Evolutionary conservation across 306 rosid species (phyloP), one percentile per base, ranked within the genome.

Genomic region (Dalbergia cochinchinensis): DNA sequence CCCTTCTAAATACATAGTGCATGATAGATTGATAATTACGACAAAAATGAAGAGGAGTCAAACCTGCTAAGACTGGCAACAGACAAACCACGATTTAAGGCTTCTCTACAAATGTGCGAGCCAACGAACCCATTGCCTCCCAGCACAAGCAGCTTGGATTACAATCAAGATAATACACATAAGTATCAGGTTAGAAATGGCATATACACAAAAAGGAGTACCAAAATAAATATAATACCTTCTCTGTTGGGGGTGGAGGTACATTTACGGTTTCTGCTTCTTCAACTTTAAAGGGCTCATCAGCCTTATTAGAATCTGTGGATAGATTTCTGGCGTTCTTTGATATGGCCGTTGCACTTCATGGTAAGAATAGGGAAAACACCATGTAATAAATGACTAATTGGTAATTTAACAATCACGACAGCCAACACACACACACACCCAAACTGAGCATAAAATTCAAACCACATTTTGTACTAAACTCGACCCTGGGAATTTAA

Each of bases 41-140:
- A 57, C 8, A 47, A 18, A 39, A 26, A 74, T 10, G 4, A 42
- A 33, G 14, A 42, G 15, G 69, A 10, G 45, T 6, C 62, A 77
- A 66, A 94, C 98, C 98, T 95, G 89, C 96, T 91, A 69, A 95
- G 87, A 83, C 99, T 95, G 8, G 93, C 90, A 73, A 95, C 97
- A 47, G 99, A 65, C 74, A 92, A 80, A 20, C 96, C 99, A 31
- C 47, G 93, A 51, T 85, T 85, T 19, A 95, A 74, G 55, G 98
- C 99, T 82, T 91, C 99, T 80, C 83, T 86, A 80, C 97, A 91
- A 50, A 95, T 35, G 79, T 95, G 97, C 18, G 98, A 95, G 78
- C 99, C 99, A 78, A 95, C 97, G 84, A 95, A 95, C 66, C 99
- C 99, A 85, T 90, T 95, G 83, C 98, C 99, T 76, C 98, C 98